A percentile compares a stretch with the other conserved stretches of the same genome.
phyloP scores from a whole-genome alignment of 164 flowering plant species.

The Piper betle region DNA sequence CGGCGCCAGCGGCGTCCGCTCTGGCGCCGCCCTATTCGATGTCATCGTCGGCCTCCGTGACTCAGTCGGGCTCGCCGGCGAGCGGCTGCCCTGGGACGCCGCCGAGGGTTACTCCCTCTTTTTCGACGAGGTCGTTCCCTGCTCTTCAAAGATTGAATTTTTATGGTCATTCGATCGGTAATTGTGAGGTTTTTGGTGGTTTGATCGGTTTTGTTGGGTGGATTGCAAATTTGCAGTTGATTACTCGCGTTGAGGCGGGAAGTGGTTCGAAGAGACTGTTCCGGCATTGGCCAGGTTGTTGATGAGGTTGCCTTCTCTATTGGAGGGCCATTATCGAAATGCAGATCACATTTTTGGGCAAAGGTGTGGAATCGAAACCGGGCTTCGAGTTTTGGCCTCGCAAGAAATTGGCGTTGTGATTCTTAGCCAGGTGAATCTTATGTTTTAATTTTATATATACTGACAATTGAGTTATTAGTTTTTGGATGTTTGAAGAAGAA shows the following conservation, averaged over 20 bases:
- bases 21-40: slow-evolving; percentile 44
- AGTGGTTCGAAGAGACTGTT: slow-evolving; percentile 59
- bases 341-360: slow-evolving; percentile 23
- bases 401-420: slow-evolving; percentile 70
- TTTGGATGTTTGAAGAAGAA: background rate
- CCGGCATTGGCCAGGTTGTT: slow-evolving; percentile 58
- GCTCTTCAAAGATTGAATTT: slow-evolving; percentile 1
- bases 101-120: slow-evolving; percentile 48
- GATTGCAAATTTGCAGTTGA: slow-evolving; percentile 23
- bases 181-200: background rate
- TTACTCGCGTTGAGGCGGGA: slow-evolving; percentile 39
- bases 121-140: slow-evolving; percentile 47
- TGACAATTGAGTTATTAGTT: background rate
- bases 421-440: slow-evolving; percentile 54
- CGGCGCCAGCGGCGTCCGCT: slow-evolving; percentile 39
- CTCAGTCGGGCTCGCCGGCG: slow-evolving; percentile 31
- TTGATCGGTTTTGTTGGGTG: background rate
- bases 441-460: background rate
- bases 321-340: slow-evolving; percentile 55
- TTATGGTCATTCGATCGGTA: background rate
- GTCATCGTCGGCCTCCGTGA: slow-evolving; percentile 51
- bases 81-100: slow-evolving; percentile 24
- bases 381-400: slow-evolving; percentile 46
- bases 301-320: slow-evolving; percentile 47
- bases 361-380: slow-evolving; percentile 21